A percentile compares a stretch with the other conserved stretches of the same genome.
These are phyloP conservation scores for Magnusiomyces ingens DNA, from an alignment of 1,139 yeast species.

Conservation along the genomic window DNA sequence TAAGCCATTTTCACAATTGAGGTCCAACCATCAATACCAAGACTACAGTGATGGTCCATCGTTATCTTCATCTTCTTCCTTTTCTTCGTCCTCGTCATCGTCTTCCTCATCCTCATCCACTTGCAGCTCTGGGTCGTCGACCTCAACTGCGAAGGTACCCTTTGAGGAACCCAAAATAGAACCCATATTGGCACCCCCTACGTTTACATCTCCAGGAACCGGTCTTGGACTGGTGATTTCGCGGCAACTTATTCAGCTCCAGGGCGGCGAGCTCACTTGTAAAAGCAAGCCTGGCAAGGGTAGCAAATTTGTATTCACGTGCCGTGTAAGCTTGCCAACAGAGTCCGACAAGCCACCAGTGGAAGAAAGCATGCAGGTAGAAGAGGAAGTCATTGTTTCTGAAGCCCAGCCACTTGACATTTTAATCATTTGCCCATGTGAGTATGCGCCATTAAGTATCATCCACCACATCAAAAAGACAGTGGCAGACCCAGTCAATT, in stretches of 20 bases:
- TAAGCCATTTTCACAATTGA: constrained; percentile 87
- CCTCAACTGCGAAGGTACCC: too few species aligned
- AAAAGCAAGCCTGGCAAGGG: constrained; percentile 72
- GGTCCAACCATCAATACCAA: background rate
- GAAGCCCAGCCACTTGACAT: constrained; percentile 18
- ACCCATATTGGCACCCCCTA: background rate
- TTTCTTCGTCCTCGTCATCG: too few species aligned
- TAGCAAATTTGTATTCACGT: constrained; percentile 50
- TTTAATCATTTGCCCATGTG: constrained; percentile 29
- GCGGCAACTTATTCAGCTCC: constrained; percentile 74
- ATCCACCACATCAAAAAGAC: constrained; percentile 30
- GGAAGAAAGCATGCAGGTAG: background rate
- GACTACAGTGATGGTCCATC: too few species aligned
- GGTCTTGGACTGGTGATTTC: constrained; percentile 84
- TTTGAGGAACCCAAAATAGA: too few species aligned
- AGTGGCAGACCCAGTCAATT: constrained; percentile 25
- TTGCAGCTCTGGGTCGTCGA: too few species aligned
- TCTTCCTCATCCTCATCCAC: too few species aligned
- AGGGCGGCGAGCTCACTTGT: constrained; percentile 73
- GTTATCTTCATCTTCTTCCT: too few species aligned
- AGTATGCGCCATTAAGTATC: constrained; percentile 28
- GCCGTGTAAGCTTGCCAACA: constrained; percentile 28
- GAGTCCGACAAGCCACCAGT: constrained; percentile 25
- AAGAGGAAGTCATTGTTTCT: constrained; percentile 7
- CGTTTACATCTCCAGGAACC: constrained; percentile 52